Base-by-base conservation (phyloP, 73 alveolate species). In the Stentor coeruleus region DNA sequence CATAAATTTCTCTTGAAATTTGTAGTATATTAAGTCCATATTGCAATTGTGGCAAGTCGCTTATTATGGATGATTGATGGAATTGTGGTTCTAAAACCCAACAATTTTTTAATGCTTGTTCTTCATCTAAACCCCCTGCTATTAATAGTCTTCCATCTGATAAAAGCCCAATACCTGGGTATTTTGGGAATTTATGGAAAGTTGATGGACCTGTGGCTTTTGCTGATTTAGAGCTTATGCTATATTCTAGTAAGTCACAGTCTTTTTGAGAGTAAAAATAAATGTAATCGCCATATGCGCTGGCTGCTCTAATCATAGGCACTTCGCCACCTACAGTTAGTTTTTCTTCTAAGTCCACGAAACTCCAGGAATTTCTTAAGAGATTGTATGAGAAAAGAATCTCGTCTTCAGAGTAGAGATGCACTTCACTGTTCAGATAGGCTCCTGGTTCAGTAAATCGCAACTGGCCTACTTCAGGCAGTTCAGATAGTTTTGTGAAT, bases 321-420 rank as follows among this genome's bases (percentile, higher is more conserved):
- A 11, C 36, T 2, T 66, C 37, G 20, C 39, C 42, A 66, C n/a
- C 33, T 15, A 66, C 37, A 11, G 6, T 6, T 20, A 49, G 66
- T 33, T 66, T 66, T 66, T 66, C 79, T 66, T 66, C 79, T 28
- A 66, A 11, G 41, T 66, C 79, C n/a, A 66, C 11, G 37, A 20
- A 66, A 31, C 79, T 66, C 37, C 79, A 66, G 33, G 79, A 66
- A 11, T 31, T 31, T 1, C 36, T 66, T 20, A 20, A 20, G 11
- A 66, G 33, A 66, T 66, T 40, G 33, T 66, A 66, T 26, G 79
- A 20, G 2, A 66, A 66, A 14, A 66, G 33, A 33, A 31, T 66
- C 14, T 66, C 79, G 39, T 66, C 79, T 20, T 66, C 79, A 26
- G 79, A 66, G 33, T 66, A 66, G 49, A 66, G 2, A 20, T 20